Base-by-base conservation (phyloP, 163 green algal genomes). In the Scenedesmus sp. region DNA sequence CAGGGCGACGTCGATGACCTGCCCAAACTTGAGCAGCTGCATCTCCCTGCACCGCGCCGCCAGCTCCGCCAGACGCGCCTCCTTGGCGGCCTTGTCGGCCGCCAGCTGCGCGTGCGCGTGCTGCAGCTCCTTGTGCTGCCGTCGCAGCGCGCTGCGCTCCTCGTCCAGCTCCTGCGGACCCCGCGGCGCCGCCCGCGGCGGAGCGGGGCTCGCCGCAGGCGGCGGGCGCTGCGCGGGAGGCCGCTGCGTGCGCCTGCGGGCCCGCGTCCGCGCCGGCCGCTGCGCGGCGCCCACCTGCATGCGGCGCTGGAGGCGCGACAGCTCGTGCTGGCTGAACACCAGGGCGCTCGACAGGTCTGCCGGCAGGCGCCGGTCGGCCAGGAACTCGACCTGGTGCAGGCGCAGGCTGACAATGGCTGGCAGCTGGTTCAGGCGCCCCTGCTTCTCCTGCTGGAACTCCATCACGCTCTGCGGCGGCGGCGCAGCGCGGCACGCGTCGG, bases 361-460 rank as follows among this genome's bases (percentile, higher is more conserved):
- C 4, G 91, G 89, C 60, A 95, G 80, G 15, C 82, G 76, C 2
- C 82, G 81, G 60, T 92, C 86, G 45, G 70, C 73, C 57, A 60
- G 54, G 26, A 34, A 29, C 28, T 54, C 26, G 33, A 87, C 65
- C 73, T 87, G 85, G 72, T 92, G 85, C 77, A 90, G 74, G 3
- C 64, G 69, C 44, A 95, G 79, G 28, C 79, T 87, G 34, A 96
- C 83, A 13, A 89, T 69, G 15, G 92, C 85, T 20, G 92, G 84
- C 31, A 97, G 87, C 78, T 93, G 67, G 63, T 93, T 95, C 39
- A 97, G 84, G 17, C 83, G 85, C 3, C 45, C 82, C 80, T 97
- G 93, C 83, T 96, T 97, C 87, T 95, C 89, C 70, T 91, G 88
- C 83, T 96, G 87, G 85, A 96, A 96, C 48, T 92, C 89, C 4